Evolutionary conservation across 2,329 filamentous ascomycete genomes (phyloP), one percentile per base, ranked within the genome.

Genomic region (Tolypocladium inflatum): DNA sequence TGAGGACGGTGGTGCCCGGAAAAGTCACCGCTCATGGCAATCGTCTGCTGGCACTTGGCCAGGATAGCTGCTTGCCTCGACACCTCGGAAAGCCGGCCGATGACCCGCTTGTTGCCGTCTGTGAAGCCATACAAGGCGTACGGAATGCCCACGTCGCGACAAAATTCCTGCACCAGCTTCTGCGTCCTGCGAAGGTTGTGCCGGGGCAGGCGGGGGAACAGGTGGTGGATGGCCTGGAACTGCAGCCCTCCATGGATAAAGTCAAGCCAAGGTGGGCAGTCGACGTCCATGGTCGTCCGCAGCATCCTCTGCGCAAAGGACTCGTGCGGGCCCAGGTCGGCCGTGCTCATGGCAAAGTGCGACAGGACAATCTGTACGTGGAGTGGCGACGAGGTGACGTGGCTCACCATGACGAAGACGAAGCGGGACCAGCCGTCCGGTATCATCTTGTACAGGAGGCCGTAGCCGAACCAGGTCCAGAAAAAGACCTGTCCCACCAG

Each of bases 321-420:
- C 70, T 96, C 91, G 55, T 86, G 79, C 1, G 88, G 85, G 0
- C 92, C 92, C 15, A 96, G 79, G 66, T 96, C 90, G 13, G 89
- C 82, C 0, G 91, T 96, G 65, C 89, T 93, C 91, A 96, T 96
- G 63, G 90, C 90, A 72, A 95, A 96, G 73, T 96, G 91, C 2
- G 89, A 94, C 21, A 96, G 81, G 0, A 91, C 95, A 70, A 96
- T 96, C 71, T 96, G 91, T 13, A 93, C 82, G 70, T 96, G 91
- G 55, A 96, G 76, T 2, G 91, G 88, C 72, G 89, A 88, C 8
- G 90, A 90, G 33, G 90, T 80, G 68, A 91, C 82, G 69, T 96
- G 90, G 67, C 88, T 92, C 67, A 94, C 74, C 70, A 95, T 77
- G 66, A 96, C 76, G 70, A 90, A 96, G 54, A 82, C 74, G 57